Conservation (phyloP, 768 basidiomycete species). For the Pleurotus cornucopiae region DNA sequence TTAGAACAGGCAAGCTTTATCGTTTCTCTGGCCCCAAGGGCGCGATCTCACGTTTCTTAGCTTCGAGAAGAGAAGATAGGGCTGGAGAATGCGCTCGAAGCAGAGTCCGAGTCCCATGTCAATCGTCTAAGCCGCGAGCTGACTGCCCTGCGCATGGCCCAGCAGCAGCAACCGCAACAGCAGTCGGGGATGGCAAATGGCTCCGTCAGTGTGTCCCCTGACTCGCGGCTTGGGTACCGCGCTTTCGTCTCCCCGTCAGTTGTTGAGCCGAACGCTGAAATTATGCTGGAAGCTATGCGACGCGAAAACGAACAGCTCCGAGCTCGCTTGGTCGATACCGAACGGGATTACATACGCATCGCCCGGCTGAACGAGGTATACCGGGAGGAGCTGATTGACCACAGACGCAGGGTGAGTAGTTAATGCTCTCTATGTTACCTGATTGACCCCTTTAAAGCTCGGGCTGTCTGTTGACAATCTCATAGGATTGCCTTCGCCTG, state of each 20-base stretch:
- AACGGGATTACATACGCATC: constrained; percentile 73
- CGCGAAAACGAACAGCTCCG: constrained; percentile 77
- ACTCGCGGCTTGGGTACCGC: constrained; percentile 25
- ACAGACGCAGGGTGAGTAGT: constrained; percentile 64
- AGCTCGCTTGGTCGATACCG: constrained; percentile 63
- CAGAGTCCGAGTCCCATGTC: constrained; percentile 83
- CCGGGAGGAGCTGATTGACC: constrained; percentile 78
- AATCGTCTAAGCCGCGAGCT: constrained; percentile 72
- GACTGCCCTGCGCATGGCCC: constrained; percentile 55
- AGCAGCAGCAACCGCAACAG: constrained; percentile 44
- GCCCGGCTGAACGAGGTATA: constrained; percentile 78
- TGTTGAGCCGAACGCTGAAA: constrained; percentile 37
- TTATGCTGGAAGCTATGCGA: constrained; percentile 72
- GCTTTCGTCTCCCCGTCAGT: constrained; percentile 19
- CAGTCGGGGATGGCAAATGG: constrained; percentile 17
- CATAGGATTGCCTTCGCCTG: constrained; percentile 62
- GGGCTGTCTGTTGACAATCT: constrained; percentile 77
- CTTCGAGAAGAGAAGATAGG: constrained; percentile 82
- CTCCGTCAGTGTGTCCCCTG: constrained; percentile 27
- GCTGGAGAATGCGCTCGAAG: constrained; percentile 77
- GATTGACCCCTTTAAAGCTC: constrained; percentile 36
- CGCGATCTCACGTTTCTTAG: constrained; percentile 28
- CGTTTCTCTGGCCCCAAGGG: not conserved
- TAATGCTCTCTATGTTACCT: constrained; percentile 9
- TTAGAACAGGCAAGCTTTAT: constrained; percentile 63